phyloP scores from a whole-genome alignment of 2,329 filamentous ascomycete species.

The Botryosphaeria dothidea region DNA sequence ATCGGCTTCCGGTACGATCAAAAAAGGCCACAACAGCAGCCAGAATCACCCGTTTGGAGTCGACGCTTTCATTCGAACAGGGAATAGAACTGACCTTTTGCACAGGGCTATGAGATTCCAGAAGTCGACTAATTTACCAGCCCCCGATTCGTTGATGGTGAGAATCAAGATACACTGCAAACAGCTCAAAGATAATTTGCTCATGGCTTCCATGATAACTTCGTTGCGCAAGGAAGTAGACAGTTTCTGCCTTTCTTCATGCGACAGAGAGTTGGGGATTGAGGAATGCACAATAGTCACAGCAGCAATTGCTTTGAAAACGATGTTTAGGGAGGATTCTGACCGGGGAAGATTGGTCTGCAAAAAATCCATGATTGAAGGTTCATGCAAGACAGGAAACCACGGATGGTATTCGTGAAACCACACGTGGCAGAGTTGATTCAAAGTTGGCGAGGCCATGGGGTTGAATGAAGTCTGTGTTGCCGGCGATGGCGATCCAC shows the following conservation, averaged over 20 bases:
- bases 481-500: not conserved
- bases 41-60: no score
- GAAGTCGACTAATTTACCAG: conserved; percentile 32
- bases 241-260: conserved; percentile 25
- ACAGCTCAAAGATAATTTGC: conserved; percentile 30
- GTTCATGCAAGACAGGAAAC: conserved; percentile 38
- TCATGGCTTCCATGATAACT: conserved; percentile 31
- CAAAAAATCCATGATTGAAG: conserved; percentile 25
- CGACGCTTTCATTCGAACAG: no score
- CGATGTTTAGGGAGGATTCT: conserved; percentile 24
- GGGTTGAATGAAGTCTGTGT: conserved; percentile 24
- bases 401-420: conserved; percentile 41
- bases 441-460: conserved; percentile 20
- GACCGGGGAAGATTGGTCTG: conserved; percentile 17
- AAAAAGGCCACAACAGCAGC: no score
- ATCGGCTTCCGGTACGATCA: not conserved
- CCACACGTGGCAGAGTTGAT: conserved; percentile 33
- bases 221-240: conserved; percentile 30
- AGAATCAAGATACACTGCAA: conserved; percentile 37
- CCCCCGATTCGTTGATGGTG: conserved; percentile 32
- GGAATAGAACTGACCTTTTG: conserved; percentile 26
- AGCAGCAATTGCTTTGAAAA: conserved; percentile 33
- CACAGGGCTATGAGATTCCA: conserved; percentile 38
- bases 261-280: conserved; percentile 24
- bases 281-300: conserved; percentile 31